Conservation (phyloP, 2,329 filamentous ascomycete genomes). For the Paecilomyces dactylethromorphus region DNA sequence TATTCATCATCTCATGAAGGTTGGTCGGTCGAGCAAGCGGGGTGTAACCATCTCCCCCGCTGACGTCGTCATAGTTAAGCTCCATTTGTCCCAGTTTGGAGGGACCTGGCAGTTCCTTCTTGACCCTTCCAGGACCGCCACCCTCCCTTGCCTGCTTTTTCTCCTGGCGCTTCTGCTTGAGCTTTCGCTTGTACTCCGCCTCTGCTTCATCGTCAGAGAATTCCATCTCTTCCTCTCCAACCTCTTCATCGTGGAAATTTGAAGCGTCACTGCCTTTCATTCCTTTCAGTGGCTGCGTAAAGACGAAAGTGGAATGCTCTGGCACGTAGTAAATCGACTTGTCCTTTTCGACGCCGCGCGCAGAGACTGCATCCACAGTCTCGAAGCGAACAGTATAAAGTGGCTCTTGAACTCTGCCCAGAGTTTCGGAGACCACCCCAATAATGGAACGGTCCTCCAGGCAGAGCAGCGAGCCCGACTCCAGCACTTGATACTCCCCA, state of each 20-base stretch:
- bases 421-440: conserved; percentile 74
- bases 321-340: conserved; percentile 73
- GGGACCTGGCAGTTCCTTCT: conserved; percentile 27
- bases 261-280: conserved; percentile 89
- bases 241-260: conserved; percentile 90
- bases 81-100: conserved; percentile 36
- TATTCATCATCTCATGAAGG: conserved; percentile 47
- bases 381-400: conserved; percentile 77
- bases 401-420: conserved; percentile 79
- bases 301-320: conserved; percentile 72
- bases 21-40: conserved; percentile 63
- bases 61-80: conserved; percentile 62
- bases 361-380: conserved; percentile 59
- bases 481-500: conserved; percentile 78
- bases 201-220: conserved; percentile 97
- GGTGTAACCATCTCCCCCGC: conserved; percentile 52
- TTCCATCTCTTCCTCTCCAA: conserved; percentile 77
- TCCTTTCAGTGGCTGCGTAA: conserved; percentile 72
- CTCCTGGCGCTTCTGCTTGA: conserved; percentile 60
- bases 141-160: conserved; percentile 44
- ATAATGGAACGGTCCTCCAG: conserved; percentile 67
- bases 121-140: conserved; percentile 30
- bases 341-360: conserved; percentile 61
- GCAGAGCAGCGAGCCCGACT: conserved; percentile 77
- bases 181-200: conserved; percentile 65